Percentiles rank a stretch among this genome's conserved stretches.
Evolutionary conservation across 306 rosid species (phyloP).

Genomic region (Castanea sativa): DNA sequence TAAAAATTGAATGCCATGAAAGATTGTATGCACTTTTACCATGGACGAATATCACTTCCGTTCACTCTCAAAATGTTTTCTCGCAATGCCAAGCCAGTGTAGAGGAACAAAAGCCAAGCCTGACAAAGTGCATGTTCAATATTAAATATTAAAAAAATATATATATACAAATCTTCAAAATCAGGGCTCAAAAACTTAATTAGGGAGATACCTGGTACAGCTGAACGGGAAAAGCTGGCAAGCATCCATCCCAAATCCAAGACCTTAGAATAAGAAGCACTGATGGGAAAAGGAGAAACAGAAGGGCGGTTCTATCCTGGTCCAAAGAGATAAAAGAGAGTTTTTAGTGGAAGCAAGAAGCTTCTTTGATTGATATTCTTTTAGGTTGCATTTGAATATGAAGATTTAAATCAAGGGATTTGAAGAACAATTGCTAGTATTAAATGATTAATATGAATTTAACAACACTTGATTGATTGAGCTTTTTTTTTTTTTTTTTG

Average conservation of each 20-base stretch:
- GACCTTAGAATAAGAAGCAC: constrained; percentile 73
- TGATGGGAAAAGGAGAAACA: constrained; percentile 85
- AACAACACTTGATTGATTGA: too few relatives aligned
- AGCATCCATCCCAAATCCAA: constrained; percentile 92
- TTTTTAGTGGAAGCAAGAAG: too few relatives aligned
- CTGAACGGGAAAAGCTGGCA: constrained; percentile 96
- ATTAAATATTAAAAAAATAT: too few relatives aligned
- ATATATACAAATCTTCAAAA: constrained; percentile 10
- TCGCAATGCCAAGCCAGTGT: constrained; percentile 94
- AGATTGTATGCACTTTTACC: constrained; percentile 41
- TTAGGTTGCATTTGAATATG: too few relatives aligned
- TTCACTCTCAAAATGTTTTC: constrained; percentile 93
- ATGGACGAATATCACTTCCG: constrained; percentile 96
- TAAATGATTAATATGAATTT: too few relatives aligned
- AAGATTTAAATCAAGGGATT: too few relatives aligned
- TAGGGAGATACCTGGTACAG: constrained; percentile 69
- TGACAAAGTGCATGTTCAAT: constrained; percentile 31
- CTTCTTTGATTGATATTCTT: too few relatives aligned
- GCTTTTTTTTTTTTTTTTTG: too few relatives aligned
- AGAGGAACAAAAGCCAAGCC: constrained; percentile 97
- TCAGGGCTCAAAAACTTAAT: constrained; percentile 1
- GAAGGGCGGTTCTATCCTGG: constrained; percentile 95
- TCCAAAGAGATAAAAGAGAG: constrained; percentile 15
- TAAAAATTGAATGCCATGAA: background rate
- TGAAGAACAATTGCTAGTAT: too few relatives aligned